A percentile compares a stretch with the other conserved stretches of the same genome.
phyloP scores from a whole-genome alignment of 257 asterid species.

The Solanum dulcamara region DNA sequence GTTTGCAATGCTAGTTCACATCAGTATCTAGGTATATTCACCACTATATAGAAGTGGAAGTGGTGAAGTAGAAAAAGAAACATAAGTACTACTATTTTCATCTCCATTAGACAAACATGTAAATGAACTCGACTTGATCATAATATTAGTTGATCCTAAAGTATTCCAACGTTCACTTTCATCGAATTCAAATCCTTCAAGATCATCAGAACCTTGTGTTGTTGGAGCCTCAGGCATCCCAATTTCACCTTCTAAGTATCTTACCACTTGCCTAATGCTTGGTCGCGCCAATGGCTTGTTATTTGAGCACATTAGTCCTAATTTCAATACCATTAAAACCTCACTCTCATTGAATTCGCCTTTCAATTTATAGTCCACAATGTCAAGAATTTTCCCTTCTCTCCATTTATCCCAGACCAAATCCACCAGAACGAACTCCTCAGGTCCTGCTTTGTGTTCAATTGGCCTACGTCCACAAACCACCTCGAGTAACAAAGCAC shows the following conservation, averaged over 20 bases:
- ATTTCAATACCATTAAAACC: background rate
- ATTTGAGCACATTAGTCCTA: conserved; percentile 8
- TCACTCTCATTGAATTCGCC: background rate
- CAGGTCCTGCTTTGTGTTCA: conserved; percentile 1
- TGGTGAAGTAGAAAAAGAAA: background rate
- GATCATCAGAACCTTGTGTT: background rate
- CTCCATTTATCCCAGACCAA: background rate
- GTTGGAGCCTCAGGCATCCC: background rate
- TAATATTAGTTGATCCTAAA: background rate
- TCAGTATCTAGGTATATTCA: background rate
- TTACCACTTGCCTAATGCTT: background rate
- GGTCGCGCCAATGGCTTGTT: background rate
- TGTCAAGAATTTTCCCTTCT: background rate
- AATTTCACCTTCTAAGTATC: conserved; percentile 1
- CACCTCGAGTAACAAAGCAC: conserved; percentile 10
- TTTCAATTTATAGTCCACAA: background rate
- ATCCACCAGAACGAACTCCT: conserved; percentile 1
- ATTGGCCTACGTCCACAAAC: conserved; percentile 13
- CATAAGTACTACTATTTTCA: background rate
- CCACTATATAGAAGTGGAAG: background rate
- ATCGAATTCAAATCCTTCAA: background rate
- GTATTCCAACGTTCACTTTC: background rate
- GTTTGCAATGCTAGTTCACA: background rate
- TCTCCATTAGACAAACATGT: background rate
- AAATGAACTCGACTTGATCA: background rate